A percentile compares a stretch with the other conserved stretches of the same genome.
Conservation (phyloP, 257 asterid genomes). For the Linaria vulgaris region DNA sequence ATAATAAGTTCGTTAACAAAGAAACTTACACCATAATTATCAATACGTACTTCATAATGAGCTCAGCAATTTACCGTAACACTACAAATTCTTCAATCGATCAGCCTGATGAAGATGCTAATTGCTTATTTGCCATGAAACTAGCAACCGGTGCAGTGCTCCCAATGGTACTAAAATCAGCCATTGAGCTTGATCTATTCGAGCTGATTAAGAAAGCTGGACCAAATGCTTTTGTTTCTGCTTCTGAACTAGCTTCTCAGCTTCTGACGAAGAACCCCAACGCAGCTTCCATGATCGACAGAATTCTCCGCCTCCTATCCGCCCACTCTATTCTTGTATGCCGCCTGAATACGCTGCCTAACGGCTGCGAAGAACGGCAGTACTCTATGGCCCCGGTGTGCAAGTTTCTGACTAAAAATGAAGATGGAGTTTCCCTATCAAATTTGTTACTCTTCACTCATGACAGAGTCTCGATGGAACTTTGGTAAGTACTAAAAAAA, state of each 20-base stretch:
- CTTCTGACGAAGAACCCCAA: conserved; percentile 27
- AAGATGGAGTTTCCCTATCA: conserved; percentile 35
- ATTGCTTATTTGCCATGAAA: conserved; percentile 23
- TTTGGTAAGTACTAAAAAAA: conserved; percentile 41
- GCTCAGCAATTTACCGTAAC: no score
- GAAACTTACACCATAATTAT: no score
- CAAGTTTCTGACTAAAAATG: conserved; percentile 33
- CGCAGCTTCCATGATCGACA: conserved; percentile 35
- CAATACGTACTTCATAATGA: no score
- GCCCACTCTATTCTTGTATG: conserved; percentile 29
- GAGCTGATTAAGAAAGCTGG: conserved; percentile 37
- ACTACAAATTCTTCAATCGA: no score
- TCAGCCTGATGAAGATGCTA: conserved; percentile 23
- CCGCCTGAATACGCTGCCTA: background rate
- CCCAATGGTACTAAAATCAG: conserved; percentile 32
- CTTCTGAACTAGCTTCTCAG: conserved; percentile 37
- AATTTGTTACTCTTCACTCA: conserved; percentile 23
- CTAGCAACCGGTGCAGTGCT: conserved; percentile 17
- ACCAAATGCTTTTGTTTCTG: conserved; percentile 3
- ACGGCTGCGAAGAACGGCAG: conserved; percentile 18
- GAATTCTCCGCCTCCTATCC: conserved; percentile 43
- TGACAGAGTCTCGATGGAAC: conserved; percentile 32
- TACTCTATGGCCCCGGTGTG: conserved; percentile 36
- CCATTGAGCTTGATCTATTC: conserved; percentile 39
- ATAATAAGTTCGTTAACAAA: no score